Evolutionary conservation across 495 filamentous ascomycete genomes (phyloP), one percentile per base, ranked within the genome.

Genomic region (Geoglossum glabrum): DNA sequence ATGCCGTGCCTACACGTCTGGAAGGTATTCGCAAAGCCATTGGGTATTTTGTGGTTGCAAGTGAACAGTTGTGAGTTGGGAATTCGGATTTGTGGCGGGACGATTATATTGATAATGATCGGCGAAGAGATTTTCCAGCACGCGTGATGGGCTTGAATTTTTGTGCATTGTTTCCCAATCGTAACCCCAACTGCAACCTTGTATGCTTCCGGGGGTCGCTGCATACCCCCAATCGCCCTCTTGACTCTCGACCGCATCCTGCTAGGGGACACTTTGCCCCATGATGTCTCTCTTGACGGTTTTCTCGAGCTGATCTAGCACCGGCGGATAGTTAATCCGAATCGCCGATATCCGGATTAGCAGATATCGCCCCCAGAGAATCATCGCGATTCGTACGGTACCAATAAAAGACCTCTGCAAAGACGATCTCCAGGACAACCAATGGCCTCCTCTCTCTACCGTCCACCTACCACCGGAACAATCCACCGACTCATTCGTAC

Each of bases 1-100:
- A 40, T 21, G 30, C 21, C 21, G 38, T 15, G 28, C 33, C 30
- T 13, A 58, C 3, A 56, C 56, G 46, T 21, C 28, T 46, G 19
- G 56, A 25, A 0, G 56, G 25, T 51, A 51, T 21, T 54, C 56
- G 56, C 56, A 58, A 51, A 4, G 56, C 56, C 56, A 58, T 58
- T 19, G 49, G 15, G 25, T 52, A 52, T 1, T 1, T 52, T 21
- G 49, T 52, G 49, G 26, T 8, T 27, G 10, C 2, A 31, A 19
- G 11, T 52, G 1, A 19, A 26, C 25, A 26, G 23, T 5, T 52
- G 25, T 15, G 6, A 13, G 23, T 52, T 27, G 10, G 19, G 10
- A 45, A 3, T 1, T 45, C 10, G 3, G 11, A 21, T 21, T 45
- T 4, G 5, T 17, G 3, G 15, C 3, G 40, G 11, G n/a, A 19